Evolutionary conservation across 371 early-diverging fungal species (phyloP), one percentile per base, ranked within the genome.

Genomic region (Mortierella sp.): DNA sequence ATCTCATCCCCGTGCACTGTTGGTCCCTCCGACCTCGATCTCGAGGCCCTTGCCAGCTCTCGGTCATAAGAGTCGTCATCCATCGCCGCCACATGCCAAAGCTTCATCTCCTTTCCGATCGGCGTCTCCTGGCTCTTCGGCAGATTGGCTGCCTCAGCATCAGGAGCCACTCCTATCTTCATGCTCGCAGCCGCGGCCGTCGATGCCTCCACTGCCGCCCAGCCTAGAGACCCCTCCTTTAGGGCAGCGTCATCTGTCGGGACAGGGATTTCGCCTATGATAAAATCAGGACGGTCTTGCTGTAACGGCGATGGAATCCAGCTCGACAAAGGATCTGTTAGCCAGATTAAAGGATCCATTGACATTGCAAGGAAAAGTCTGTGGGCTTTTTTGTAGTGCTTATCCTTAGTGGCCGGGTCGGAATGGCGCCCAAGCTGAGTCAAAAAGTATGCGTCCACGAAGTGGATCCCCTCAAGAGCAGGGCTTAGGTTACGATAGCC

Each of bases 401-500:
- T 23, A n/a, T 49, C 50, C 42, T 65, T 64, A 6, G 12, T 5
- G 3, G 28, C 50, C 11, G 52, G 27, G 2, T 56, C 62, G 4
- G 62, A 51, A 24, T 76, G 43, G 0, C 69, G 66, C 2, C 66
- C 64, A 6, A 76, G 23, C 21, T 70, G 56, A 1, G 66, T 46
- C n/a, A 76, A 39, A 23, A 57, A 62, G 42, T 61, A 76, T 0
- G 78, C 78, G 30, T 58, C 48, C 24, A 76, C 62, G 50, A 70
- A 76, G 7, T 46, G 11, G 24, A 76, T 31, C 6, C 66, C 66
- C 12, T 61, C 63, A 24, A 75, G 19, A 12, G 23, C n/a, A 2
- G 42, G 48, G 2, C 26, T 19, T 8, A 63, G 9, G 6, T 60
- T 54, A 1, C 32, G 43, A 23, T 60, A 70, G 24, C 70, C 70